These are phyloP conservation scores for Aspergillus olivimuriae DNA, from an alignment of 495 filamentous ascomycete species.

Conservation along the genomic window DNA sequence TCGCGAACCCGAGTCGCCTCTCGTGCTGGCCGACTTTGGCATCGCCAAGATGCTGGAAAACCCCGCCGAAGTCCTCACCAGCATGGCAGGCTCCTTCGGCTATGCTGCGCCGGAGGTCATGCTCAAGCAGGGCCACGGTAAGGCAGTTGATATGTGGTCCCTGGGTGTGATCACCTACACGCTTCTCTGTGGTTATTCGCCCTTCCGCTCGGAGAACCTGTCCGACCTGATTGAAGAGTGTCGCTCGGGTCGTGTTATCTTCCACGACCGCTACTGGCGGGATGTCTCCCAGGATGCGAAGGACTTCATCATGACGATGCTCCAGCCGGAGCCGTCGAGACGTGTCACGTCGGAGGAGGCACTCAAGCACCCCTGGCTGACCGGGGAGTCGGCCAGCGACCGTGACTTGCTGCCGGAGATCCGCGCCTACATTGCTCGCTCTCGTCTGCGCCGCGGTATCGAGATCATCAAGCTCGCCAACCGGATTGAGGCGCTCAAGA, in stretches of 20 bases:
- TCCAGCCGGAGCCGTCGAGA: slow-evolving; percentile 72
- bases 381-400: slow-evolving; percentile 81
- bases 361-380: slow-evolving; percentile 83
- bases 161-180: slow-evolving; percentile 99
- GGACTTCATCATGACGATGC: slow-evolving; percentile 78
- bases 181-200: slow-evolving; percentile 97
- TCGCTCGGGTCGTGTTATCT: slow-evolving; percentile 79
- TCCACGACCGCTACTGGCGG: slow-evolving; percentile 98
- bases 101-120: slow-evolving; percentile 98
- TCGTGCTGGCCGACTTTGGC: slow-evolving; percentile 96
- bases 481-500: slow-evolving; percentile 93
- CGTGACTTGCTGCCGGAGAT: slow-evolving; percentile 97
- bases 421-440: slow-evolving; percentile 85
- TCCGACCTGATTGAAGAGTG: slow-evolving; percentile 95
- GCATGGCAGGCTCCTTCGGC: slow-evolving; percentile 98
- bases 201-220: slow-evolving; percentile 91
- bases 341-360: slow-evolving; percentile 78
- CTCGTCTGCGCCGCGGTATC: slow-evolving; percentile 86
- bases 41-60: slow-evolving; percentile 97
- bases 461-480: slow-evolving; percentile 96
- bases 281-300: slow-evolving; percentile 96
- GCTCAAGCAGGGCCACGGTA: slow-evolving; percentile 95
- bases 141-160: slow-evolving; percentile 99
- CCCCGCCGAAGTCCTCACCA: slow-evolving; percentile 84
- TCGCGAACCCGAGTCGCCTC: slow-evolving; percentile 63